phyloP scores from a whole-genome alignment of 2,329 filamentous ascomycete genomes.

The Penicillium brasilianum region DNA sequence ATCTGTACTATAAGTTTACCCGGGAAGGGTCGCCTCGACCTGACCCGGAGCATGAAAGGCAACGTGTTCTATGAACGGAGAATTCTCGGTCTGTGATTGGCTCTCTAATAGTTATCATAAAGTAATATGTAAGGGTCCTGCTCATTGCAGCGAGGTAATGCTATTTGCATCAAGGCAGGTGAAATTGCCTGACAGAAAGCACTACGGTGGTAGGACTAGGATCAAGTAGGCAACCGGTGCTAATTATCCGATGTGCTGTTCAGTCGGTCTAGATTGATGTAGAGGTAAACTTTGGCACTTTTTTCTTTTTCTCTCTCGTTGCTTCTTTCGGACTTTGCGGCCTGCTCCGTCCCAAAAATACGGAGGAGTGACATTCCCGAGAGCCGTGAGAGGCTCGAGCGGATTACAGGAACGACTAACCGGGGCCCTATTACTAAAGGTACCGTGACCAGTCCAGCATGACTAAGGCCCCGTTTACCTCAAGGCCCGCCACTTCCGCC shows the following conservation, averaged over 20 bases:
- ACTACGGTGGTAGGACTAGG: neutral
- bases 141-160: neutral
- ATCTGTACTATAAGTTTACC: slow-evolving; percentile 17
- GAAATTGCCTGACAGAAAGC: neutral
- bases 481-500: slow-evolving; percentile 20
- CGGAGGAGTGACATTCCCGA: slow-evolving; percentile 4
- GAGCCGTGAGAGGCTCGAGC: slow-evolving; percentile 2
- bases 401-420: neutral
- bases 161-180: neutral
- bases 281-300: neutral
- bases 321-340: neutral
- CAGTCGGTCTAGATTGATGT: neutral
- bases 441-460: neutral
- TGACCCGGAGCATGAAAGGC: neutral
- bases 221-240: too few relatives aligned
- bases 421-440: neutral
- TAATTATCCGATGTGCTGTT: neutral
- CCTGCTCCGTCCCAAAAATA: neutral
- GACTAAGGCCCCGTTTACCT: neutral
- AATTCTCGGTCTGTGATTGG: slow-evolving; percentile 5
- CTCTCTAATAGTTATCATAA: neutral
- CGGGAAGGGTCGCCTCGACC: neutral
- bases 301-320: neutral
- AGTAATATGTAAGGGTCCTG: neutral
- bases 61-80: slow-evolving; percentile 1